Percentiles rank a stretch among this genome's conserved stretches.
Evolutionary conservation across 306 rosid genomes (phyloP).

Genomic region (Quercus aquifolioides): DNA sequence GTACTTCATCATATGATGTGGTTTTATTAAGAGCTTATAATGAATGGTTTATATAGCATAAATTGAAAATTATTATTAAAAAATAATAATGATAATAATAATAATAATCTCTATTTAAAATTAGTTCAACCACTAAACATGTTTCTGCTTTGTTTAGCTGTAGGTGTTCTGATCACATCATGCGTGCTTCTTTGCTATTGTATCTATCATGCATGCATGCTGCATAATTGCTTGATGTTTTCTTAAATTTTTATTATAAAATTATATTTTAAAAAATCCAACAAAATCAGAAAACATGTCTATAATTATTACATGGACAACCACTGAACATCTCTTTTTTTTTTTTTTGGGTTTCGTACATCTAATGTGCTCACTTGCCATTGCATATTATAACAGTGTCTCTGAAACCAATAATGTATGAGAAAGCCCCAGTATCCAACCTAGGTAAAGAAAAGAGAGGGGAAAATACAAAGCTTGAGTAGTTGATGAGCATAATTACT

Average conservation of each 20-base stretch:
- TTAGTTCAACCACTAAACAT: conserved; percentile 10
- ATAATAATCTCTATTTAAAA: neutral
- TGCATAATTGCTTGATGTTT: neutral
- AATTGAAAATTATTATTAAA: neutral
- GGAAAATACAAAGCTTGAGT: neutral
- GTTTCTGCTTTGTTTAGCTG: conserved; percentile 8
- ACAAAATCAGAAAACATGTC: neutral
- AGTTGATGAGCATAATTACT: neutral
- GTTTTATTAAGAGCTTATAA: neutral
- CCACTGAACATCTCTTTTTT: too few relatives aligned
- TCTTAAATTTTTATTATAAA: neutral
- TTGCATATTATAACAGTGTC: too few relatives aligned
- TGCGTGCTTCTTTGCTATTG: neutral
- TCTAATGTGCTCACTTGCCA: too few relatives aligned
- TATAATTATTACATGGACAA: too few relatives aligned
- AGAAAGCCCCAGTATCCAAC: neutral
- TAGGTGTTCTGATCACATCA: neutral
- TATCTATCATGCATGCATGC: neutral
- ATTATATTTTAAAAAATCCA: neutral
- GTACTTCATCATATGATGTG: neutral
- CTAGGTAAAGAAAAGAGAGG: neutral
- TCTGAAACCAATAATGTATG: too few relatives aligned
- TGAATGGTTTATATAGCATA: neutral
- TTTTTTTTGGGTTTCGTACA: too few relatives aligned
- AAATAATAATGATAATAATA: neutral